Evolutionary conservation across 1,139 yeast genomes (phyloP).

Genomic region (Sugiyamaella neomexicana): DNA sequence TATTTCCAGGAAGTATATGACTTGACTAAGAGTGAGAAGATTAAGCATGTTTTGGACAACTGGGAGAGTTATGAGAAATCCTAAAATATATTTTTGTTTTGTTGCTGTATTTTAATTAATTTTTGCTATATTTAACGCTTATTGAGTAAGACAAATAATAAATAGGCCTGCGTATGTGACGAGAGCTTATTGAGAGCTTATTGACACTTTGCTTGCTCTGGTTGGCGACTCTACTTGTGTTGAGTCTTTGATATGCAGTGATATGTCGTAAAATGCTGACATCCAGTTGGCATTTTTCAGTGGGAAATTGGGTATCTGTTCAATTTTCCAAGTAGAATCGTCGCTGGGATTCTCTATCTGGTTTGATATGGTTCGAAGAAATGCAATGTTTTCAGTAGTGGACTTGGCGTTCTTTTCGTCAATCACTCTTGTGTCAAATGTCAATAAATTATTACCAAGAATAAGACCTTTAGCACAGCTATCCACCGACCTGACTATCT

Average conservation of each 20-base stretch:
- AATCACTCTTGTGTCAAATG: constrained; percentile 29
- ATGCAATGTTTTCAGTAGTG: constrained; percentile 1
- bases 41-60: constrained; percentile 84
- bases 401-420: not conserved
- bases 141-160: constrained; percentile 11
- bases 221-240: constrained; percentile 7
- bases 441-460: constrained; percentile 39
- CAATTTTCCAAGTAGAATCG: constrained; percentile 21
- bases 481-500: constrained; percentile 39
- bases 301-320: constrained; percentile 27
- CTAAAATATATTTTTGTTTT: constrained; percentile 18
- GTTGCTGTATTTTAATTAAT: constrained; percentile 22
- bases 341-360: not conserved
- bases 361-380: constrained; percentile 5
- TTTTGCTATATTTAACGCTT: constrained; percentile 9
- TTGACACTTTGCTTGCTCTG: no score
- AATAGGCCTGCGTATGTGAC: not conserved
- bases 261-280: constrained; percentile 41
- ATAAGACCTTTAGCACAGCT: constrained; percentile 35
- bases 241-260: constrained; percentile 32
- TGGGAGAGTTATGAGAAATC: constrained; percentile 75
- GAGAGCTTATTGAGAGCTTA: no score
- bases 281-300: constrained; percentile 37
- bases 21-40: constrained; percentile 87
- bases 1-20: constrained; percentile 94